A percentile compares a stretch with the other conserved stretches of the same genome.
Evolutionary conservation across 2,329 filamentous ascomycete species (phyloP).

Genomic region (Monosporascus ibericus): DNA sequence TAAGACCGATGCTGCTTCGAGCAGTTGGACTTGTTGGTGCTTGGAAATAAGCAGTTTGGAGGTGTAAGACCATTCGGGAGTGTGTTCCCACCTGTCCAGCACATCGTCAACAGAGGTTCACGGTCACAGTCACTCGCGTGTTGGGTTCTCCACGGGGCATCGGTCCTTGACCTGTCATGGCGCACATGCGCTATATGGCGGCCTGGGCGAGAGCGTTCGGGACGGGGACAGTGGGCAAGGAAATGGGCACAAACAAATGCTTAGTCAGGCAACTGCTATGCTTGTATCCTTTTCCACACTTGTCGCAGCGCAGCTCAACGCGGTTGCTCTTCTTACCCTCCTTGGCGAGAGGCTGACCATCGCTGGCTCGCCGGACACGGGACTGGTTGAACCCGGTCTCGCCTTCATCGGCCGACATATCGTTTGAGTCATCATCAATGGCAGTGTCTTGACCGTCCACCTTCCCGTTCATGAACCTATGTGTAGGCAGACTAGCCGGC

Average conservation of each 20-base stretch:
- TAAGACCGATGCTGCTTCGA: slow-evolving; percentile 94
- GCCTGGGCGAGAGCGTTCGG: slow-evolving; percentile 22
- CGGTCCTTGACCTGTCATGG: slow-evolving; percentile 23
- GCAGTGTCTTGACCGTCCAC: slow-evolving; percentile 51
- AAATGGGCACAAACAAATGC: slow-evolving; percentile 90
- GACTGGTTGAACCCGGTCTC: slow-evolving; percentile 41
- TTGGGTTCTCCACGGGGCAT: slow-evolving; percentile 16
- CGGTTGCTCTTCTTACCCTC: slow-evolving; percentile 73
- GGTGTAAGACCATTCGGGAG: slow-evolving; percentile 93
- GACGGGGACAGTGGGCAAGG: slow-evolving; percentile 37
- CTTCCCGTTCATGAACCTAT: slow-evolving; percentile 46
- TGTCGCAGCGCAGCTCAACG: slow-evolving; percentile 89
- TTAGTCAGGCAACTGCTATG: slow-evolving; percentile 99
- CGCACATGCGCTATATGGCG: slow-evolving; percentile 18
- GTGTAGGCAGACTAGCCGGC: slow-evolving; percentile 61
- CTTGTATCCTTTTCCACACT: slow-evolving; percentile 99
- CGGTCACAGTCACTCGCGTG: slow-evolving; percentile 20
- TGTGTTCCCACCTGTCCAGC: slow-evolving; percentile 90
- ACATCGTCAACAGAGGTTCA: slow-evolving; percentile 29
- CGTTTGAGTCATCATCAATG: slow-evolving; percentile 62
- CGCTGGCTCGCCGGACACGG: slow-evolving; percentile 63
- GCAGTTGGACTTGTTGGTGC: slow-evolving; percentile 96
- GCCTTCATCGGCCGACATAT: slow-evolving; percentile 51
- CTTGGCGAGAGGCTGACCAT: slow-evolving; percentile 77
- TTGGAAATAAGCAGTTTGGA: slow-evolving; percentile 98